A percentile compares a stretch with the other conserved stretches of the same genome.
These are phyloP conservation scores for Acacia acuminata DNA, from an alignment of 306 rosid species.

Conservation along the genomic window DNA sequence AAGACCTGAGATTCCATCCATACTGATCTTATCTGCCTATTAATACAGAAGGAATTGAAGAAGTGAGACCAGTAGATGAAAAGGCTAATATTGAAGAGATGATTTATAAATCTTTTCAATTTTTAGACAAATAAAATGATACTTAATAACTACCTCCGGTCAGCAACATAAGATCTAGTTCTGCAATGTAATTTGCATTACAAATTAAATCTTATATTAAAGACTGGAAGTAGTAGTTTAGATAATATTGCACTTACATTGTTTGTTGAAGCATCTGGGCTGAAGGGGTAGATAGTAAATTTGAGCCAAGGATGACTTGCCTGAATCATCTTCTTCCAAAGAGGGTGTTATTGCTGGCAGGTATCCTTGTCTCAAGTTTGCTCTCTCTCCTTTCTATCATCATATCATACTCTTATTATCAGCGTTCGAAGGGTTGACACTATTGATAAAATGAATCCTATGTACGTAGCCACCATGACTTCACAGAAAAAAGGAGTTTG, in stretches of 20 bases:
- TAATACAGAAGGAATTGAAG: not conserved
- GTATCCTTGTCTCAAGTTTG: not conserved
- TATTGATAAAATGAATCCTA: too few relatives aligned
- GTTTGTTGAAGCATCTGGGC: not conserved
- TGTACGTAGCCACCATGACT: too few relatives aligned
- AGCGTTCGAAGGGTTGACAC: too few relatives aligned
- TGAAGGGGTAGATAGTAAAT: conserved; percentile 33
- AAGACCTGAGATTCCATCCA: conserved; percentile 7
- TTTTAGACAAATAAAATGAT: not conserved
- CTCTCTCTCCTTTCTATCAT: not conserved
- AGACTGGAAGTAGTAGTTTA: too few relatives aligned
- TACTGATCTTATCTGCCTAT: not conserved
- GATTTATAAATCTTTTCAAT: not conserved
- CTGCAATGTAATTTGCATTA: too few relatives aligned
- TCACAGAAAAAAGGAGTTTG: too few relatives aligned
- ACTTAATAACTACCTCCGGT: too few relatives aligned
- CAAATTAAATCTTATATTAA: too few relatives aligned
- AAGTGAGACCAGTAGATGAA: not conserved
- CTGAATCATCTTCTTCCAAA: conserved; percentile 15
- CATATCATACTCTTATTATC: too few relatives aligned
- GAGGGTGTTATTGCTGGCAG: not conserved
- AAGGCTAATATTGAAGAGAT: not conserved
- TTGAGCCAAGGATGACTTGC: conserved; percentile 52
- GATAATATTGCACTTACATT: not conserved
- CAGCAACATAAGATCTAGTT: too few relatives aligned